Conservation (phyloP, 345 rosid genomes). For the Xanthoceras sorbifolium region DNA sequence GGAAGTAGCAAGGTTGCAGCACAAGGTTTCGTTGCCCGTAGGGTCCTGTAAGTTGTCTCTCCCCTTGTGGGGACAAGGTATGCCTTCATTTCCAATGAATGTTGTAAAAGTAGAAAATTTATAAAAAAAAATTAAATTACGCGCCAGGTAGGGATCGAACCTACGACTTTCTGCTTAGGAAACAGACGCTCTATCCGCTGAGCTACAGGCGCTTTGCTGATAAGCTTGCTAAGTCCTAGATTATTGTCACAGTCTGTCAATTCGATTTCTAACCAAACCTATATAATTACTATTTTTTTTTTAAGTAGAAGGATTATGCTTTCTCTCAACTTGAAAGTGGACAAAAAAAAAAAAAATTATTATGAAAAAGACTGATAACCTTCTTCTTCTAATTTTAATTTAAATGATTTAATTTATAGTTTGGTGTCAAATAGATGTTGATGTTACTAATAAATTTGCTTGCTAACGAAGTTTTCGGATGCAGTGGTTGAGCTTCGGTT, state of each 20-base stretch:
- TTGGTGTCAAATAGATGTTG: background rate
- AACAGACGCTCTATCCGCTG: conserved; percentile 99
- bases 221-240: too few species aligned
- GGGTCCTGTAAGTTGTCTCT: conserved; percentile 82
- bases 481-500: background rate
- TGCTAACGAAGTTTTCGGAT: conserved; percentile 20
- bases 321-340: fast-evolving
- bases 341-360: too few species aligned
- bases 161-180: conserved; percentile 98
- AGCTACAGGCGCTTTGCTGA: conserved; percentile 74
- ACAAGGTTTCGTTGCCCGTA: conserved; percentile 69
- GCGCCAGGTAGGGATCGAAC: conserved; percentile 98
- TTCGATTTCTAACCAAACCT: too few species aligned
- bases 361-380: background rate
- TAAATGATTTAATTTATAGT: background rate
- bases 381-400: too few species aligned
- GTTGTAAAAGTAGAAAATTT: background rate
- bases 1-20: conserved; percentile 58
- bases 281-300: too few species aligned
- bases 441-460: conserved; percentile 16
- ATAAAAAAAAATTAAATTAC: conserved; percentile 10
- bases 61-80: conserved; percentile 94
- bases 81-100: background rate
- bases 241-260: too few species aligned
- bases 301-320: too few species aligned